These are phyloP conservation scores for Talaromyces stipitatus DNA, from an alignment of 495 filamentous ascomycete genomes.

Conservation along the genomic window DNA sequence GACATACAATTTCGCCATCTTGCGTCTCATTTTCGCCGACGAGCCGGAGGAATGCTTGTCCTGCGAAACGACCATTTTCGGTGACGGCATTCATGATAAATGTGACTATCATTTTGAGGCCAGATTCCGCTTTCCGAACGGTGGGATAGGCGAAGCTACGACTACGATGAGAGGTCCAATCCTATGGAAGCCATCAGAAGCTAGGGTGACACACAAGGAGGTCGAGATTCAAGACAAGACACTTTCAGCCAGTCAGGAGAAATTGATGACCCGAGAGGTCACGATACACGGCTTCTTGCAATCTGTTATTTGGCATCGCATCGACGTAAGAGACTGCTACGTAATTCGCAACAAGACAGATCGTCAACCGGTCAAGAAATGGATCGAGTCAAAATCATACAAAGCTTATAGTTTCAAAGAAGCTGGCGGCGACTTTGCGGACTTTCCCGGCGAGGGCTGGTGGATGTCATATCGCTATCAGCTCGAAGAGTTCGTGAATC, in stretches of 20 bases:
- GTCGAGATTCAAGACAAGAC: conserved; percentile 18
- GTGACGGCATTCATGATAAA: conserved; percentile 18
- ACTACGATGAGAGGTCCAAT: conserved; percentile 20
- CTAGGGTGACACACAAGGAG: conserved; percentile 12
- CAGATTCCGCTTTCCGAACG: conserved; percentile 37
- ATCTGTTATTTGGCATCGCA: conserved; percentile 31
- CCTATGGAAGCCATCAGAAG: conserved; percentile 10
- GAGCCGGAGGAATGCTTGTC: conserved; percentile 30
- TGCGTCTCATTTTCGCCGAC: conserved; percentile 29
- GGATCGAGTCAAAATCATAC: conserved; percentile 24
- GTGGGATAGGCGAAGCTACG: conserved; percentile 30
- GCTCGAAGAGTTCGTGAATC: conserved; percentile 52
- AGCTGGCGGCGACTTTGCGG: conserved; percentile 16
- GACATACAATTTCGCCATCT: conserved; percentile 35
- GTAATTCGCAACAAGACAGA: conserved; percentile 20
- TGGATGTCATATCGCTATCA: conserved; percentile 47
- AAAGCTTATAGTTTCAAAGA: conserved; percentile 39
- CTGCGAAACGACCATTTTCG: conserved; percentile 22
- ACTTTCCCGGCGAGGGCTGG: conserved; percentile 26
- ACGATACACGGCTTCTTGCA: conserved; percentile 22
- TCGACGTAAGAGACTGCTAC: conserved; percentile 34
- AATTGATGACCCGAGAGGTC: conserved; percentile 11
- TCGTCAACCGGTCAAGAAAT: conserved; percentile 22
- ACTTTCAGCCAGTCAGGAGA: conserved; percentile 21
- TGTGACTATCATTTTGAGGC: conserved; percentile 31